phyloP scores from a whole-genome alignment of 371 early-diverging fungal genomes.

The Mortierella sp. region DNA sequence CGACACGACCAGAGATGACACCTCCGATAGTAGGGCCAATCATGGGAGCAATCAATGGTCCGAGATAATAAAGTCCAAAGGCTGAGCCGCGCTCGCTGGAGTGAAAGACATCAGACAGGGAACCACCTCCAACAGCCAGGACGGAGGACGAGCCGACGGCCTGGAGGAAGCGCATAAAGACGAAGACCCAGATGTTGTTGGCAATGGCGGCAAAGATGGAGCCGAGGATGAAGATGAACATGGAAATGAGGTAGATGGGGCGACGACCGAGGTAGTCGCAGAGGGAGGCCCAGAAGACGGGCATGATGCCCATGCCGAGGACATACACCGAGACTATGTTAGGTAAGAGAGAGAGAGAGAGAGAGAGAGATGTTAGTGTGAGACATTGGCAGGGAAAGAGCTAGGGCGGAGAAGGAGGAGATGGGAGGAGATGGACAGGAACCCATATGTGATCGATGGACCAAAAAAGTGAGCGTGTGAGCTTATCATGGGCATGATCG shows the following conservation, averaged over 20 bases:
- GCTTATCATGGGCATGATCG: not conserved
- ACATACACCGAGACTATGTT: slow-evolving; percentile 51
- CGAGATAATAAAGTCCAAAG: slow-evolving; percentile 72
- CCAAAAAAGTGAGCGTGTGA: not conserved
- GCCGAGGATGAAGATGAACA: slow-evolving; percentile 71
- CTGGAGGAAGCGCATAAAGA: slow-evolving; percentile 75
- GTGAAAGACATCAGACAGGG: slow-evolving; percentile 74
- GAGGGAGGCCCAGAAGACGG: slow-evolving; percentile 73
- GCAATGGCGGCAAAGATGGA: slow-evolving; percentile 72
- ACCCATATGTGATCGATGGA: not conserved
- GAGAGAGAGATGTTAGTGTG: not conserved
- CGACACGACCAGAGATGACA: slow-evolving; percentile 59
- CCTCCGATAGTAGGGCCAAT: slow-evolving; percentile 75
- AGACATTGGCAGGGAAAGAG: not conserved
- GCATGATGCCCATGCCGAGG: slow-evolving; percentile 43
- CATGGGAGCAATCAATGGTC: slow-evolving; percentile 65
- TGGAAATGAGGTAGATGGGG: slow-evolving; percentile 71
- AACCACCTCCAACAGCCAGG: slow-evolving; percentile 77
- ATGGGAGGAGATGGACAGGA: not conserved
- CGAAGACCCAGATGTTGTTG: slow-evolving; percentile 61
- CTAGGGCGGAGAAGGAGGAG: not conserved
- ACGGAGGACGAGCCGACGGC: slow-evolving; percentile 77
- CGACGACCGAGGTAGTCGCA: slow-evolving; percentile 76
- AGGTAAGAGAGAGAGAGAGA: not conserved
- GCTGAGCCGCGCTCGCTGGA: slow-evolving; percentile 75